Evolutionary conservation across 306 rosid species (phyloP), one percentile per base, ranked within the genome.

Genomic region (Argentina anserina): DNA sequence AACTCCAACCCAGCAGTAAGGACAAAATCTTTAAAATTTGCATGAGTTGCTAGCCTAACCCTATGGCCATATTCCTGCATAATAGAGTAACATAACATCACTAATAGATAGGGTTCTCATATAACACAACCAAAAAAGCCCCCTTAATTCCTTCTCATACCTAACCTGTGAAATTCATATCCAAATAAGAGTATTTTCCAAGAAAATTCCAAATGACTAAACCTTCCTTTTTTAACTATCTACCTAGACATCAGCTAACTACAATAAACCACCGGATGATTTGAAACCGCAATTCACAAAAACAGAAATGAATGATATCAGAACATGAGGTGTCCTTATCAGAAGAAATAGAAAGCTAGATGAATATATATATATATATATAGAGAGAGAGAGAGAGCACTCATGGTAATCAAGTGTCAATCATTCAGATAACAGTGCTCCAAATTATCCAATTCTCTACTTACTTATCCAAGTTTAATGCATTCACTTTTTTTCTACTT

Each of bases 11-110:
- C 98, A 68, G 90, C 87, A 65, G 82, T 69, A 79, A 88, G 81
- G 71, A 94, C 90, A 75, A 91, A 94, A 74, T 94, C 98, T 84
- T 88, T 90, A 77, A 94, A 94, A 81, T 91, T 94, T 73, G 85
- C 87, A 83, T 94, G 98, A 59, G 92, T 91, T 49, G 98, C 98
- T 67, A 91, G 84, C 89, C 98, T 88, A 83, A 94, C 87, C 74
- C 98, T 81, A 73, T 94, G 98, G 43, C 98, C 98, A 58, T 81
- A 78, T 73, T 78, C 95, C 98, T 91, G 95, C 78, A 81, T 6
- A 86, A 79, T 47, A 76, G 80, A 80, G 52, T 55, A 75, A 71
- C 65, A 77, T 45, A 36, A 56, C 75, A 58, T 72, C 67, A 67
- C 45, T 59, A 69, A 47, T 53, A 72, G 53, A 53, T 58, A 63